Evolutionary conservation across 2,329 filamentous ascomycete genomes (phyloP).

Genomic region (Hymenoscyphus occultus): DNA sequence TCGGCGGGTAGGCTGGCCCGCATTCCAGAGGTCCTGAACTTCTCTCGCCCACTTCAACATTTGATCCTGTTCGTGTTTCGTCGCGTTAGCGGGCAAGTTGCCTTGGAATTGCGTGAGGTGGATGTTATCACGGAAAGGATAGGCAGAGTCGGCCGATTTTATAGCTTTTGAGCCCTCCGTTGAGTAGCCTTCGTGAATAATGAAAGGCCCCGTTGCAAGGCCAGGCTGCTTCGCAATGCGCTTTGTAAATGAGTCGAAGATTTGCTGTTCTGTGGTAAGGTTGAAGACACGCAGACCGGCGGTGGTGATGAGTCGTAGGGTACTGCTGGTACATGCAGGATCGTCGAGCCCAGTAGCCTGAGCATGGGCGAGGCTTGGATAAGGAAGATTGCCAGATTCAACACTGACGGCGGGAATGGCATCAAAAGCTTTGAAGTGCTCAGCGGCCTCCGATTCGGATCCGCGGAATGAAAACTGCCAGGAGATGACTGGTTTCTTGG

Average conservation of each 20-base stretch:
- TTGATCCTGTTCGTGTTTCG: not conserved
- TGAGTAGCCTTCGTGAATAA: conserved; percentile 4
- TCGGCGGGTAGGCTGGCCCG: conserved; percentile 1
- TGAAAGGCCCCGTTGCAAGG: not conserved
- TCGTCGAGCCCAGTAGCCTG: not conserved
- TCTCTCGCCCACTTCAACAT: conserved; percentile 3
- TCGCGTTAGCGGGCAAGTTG: not conserved
- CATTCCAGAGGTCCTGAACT: conserved; percentile 6
- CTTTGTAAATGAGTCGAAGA: conserved; percentile 2
- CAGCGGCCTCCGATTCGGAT: not conserved
- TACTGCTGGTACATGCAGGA: not conserved
- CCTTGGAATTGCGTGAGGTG: not conserved
- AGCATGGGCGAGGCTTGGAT: not conserved
- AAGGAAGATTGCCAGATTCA: conserved; percentile 5
- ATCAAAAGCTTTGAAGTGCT: not conserved
- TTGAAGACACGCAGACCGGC: conserved; percentile 6
- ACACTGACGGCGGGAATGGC: not conserved
- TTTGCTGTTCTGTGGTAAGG: conserved; percentile 4
- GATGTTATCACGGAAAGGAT: conserved; percentile 7
- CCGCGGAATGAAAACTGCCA: conserved; percentile 8
- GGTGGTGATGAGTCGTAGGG: not conserved
- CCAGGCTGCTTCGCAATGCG: not conserved
- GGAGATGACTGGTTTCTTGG: not conserved
- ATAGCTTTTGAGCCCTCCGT: not conserved
- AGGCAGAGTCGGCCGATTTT: not conserved